Percentiles rank a stretch among this genome's conserved stretches.
Evolutionary conservation across 768 basidiomycete genomes (phyloP).

Genomic region (Ramaria rubella): DNA sequence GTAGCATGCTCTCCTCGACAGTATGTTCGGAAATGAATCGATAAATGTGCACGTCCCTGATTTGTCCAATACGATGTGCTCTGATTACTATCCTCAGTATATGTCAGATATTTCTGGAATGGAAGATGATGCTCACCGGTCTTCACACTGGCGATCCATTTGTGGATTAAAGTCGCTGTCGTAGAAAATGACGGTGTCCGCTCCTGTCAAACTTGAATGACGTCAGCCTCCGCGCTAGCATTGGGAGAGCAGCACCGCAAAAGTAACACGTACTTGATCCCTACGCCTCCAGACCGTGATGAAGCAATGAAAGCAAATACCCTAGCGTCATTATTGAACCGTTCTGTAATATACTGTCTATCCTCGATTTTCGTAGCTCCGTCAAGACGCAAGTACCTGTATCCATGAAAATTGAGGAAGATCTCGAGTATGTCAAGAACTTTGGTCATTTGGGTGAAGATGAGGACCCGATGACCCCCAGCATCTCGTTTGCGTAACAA

Average conservation of each 20-base stretch:
- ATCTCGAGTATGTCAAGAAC: constrained; percentile 92
- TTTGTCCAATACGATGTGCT: constrained; percentile 97
- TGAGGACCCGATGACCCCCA: constrained; percentile 83
- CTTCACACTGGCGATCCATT: constrained; percentile 96
- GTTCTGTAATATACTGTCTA: constrained; percentile 84
- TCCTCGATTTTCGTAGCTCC: constrained; percentile 95
- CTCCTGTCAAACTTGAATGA: constrained; percentile 60
- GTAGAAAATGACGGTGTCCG: constrained; percentile 96
- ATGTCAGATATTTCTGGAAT: neutral
- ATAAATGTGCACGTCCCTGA: constrained; percentile 93
- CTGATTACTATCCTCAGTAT: constrained; percentile 31
- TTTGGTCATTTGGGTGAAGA: constrained; percentile 96
- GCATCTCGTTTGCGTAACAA: constrained; percentile 79
- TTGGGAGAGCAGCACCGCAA: constrained; percentile 22
- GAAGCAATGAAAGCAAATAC: constrained; percentile 88
- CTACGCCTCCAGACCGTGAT: constrained; percentile 76
- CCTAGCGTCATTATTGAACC: constrained; percentile 71
- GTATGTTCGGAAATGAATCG: constrained; percentile 86
- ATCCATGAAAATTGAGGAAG: constrained; percentile 88
- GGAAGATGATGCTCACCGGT: constrained; percentile 46
- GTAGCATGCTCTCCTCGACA: constrained; percentile 93
- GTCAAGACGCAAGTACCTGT: constrained; percentile 89
- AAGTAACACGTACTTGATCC: constrained; percentile 78
- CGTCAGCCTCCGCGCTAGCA: neutral
- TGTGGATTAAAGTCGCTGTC: constrained; percentile 97